Conservation (phyloP, 2,329 filamentous ascomycete genomes). For the Didymosphaeria variabile region DNA sequence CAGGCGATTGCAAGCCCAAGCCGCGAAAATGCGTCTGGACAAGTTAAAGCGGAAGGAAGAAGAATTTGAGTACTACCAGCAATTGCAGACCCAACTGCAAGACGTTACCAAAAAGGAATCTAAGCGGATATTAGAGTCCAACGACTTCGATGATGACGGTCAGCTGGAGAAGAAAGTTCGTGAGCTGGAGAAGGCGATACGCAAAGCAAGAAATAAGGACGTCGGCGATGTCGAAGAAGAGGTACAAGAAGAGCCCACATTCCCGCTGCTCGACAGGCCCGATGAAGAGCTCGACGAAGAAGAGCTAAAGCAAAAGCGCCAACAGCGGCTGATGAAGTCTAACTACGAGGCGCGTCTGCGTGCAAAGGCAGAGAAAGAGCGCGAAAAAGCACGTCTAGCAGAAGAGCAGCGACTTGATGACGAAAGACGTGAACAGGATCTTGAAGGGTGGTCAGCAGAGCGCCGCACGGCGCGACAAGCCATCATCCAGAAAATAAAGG, state of each 20-base stretch:
- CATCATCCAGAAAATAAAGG: slow-evolving; percentile 85
- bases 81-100: slow-evolving; percentile 75
- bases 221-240: slow-evolving; percentile 83
- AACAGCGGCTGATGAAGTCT: slow-evolving; percentile 91
- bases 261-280: slow-evolving; percentile 85
- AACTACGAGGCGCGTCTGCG: slow-evolving; percentile 91
- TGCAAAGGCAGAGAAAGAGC: slow-evolving; percentile 96
- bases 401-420: slow-evolving; percentile 86
- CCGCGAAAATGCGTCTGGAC: slow-evolving; percentile 95
- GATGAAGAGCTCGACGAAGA: slow-evolving; percentile 95
- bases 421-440: slow-evolving; percentile 82
- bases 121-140: slow-evolving; percentile 82
- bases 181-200: slow-evolving; percentile 89
- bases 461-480: slow-evolving; percentile 76
- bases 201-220: slow-evolving; percentile 91
- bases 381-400: slow-evolving; percentile 82
- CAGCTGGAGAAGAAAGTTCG: slow-evolving; percentile 85
- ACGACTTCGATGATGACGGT: slow-evolving; percentile 90
- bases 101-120: slow-evolving; percentile 87
- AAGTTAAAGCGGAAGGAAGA: slow-evolving; percentile 96
- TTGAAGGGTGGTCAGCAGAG: slow-evolving; percentile 87
- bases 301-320: slow-evolving; percentile 87
- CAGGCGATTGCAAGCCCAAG: slow-evolving; percentile 89
- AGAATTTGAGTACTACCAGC: slow-evolving; percentile 92
- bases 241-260: slow-evolving; percentile 79